Conservation (phyloP, 768 basidiomycete genomes). For the Termitomyces sp. region DNA sequence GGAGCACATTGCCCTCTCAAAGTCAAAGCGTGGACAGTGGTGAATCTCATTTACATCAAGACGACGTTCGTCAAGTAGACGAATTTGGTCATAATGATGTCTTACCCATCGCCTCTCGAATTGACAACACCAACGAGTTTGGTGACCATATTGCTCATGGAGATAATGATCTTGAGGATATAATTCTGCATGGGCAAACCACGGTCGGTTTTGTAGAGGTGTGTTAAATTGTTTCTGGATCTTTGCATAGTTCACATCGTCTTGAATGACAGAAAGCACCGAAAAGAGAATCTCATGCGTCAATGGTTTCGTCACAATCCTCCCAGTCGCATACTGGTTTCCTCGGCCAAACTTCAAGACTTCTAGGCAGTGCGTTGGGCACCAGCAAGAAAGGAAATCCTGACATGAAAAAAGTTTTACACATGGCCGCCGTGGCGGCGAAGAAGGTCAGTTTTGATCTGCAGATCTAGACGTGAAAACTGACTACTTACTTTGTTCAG, state of each 20-base stretch:
- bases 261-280: conserved; percentile 19
- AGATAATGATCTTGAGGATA: conserved; percentile 39
- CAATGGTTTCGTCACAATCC: conserved; percentile 46
- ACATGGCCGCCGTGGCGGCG: conserved; percentile 77
- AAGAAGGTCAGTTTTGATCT: conserved; percentile 66
- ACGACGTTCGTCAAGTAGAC: conserved; percentile 8
- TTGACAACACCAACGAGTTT: conserved; percentile 30
- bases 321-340: conserved; percentile 57
- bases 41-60: conserved; percentile 19
- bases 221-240: conserved; percentile 16
- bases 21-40: conserved; percentile 46
- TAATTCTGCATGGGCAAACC: conserved; percentile 32
- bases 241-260: background rate
- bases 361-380: conserved; percentile 65
- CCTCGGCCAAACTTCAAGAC: conserved; percentile 66
- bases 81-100: conserved; percentile 10
- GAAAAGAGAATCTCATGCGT: conserved; percentile 53
- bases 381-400: conserved; percentile 68
- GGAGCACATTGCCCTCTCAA: conserved; percentile 67
- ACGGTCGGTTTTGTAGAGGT: conserved; percentile 42
- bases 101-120: conserved; percentile 30
- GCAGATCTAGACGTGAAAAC: background rate
- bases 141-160: conserved; percentile 15
- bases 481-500: conserved; percentile 34
- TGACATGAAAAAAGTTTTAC: conserved; percentile 75